Evolutionary conservation across 768 basidiomycete genomes (phyloP).

Genomic region (Termitomyces sp.): DNA sequence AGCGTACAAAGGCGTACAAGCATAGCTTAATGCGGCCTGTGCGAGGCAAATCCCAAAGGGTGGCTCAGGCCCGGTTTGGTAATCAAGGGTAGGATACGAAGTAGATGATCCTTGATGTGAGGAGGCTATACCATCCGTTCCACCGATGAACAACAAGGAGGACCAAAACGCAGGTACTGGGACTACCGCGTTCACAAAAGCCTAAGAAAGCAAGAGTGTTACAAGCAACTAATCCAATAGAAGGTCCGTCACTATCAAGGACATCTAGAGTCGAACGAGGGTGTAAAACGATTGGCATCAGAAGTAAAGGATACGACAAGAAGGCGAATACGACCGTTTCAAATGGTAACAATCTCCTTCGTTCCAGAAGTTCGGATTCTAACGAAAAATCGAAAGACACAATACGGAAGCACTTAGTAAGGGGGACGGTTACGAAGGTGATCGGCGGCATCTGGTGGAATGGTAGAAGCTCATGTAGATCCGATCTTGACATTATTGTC

Average conservation of each 20-base stretch:
- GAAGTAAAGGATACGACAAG: neutral
- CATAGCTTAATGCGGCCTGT: neutral
- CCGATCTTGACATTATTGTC: neutral
- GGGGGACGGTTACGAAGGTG: neutral
- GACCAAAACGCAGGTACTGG: neutral
- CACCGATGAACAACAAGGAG: neutral
- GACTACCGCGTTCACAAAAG: neutral
- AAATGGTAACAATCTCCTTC: neutral
- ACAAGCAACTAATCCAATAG: neutral
- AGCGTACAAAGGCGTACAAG: neutral
- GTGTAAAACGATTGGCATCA: neutral
- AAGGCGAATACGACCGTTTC: neutral
- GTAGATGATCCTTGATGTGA: neutral
- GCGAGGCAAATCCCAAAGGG: neutral
- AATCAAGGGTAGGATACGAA: neutral
- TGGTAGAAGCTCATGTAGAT: neutral
- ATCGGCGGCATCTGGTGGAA: neutral
- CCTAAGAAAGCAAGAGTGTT: neutral
- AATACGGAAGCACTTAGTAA: no score
- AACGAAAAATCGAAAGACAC: neutral
- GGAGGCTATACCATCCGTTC: neutral
- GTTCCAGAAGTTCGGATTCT: no score
- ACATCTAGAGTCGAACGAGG: neutral
- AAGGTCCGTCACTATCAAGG: neutral
- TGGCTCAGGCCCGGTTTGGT: neutral